Evolutionary conservation across 805 yeast genomes (phyloP).

Genomic region (Lipomyces sp.): DNA sequence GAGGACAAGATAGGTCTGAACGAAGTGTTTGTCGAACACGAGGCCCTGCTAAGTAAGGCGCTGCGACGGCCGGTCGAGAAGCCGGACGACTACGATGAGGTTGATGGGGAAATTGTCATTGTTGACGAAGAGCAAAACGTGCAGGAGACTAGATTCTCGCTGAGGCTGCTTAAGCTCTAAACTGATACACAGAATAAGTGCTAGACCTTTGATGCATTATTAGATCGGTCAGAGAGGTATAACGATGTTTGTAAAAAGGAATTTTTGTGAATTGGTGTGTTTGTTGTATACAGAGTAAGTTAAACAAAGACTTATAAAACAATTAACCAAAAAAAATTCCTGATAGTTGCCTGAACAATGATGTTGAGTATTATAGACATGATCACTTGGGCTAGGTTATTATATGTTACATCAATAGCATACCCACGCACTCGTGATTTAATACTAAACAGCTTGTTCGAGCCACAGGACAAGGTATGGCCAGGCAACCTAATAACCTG

Average conservation of each 20-base stretch:
- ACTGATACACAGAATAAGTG: not conserved
- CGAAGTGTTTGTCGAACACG: constrained; percentile 64
- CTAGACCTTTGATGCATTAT: not conserved
- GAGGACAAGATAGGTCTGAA: constrained; percentile 67
- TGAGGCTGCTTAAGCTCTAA: constrained; percentile 38
- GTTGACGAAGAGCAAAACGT: constrained; percentile 85
- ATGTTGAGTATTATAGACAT: too few species aligned
- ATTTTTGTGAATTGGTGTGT: not conserved
- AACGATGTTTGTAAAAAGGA: not conserved
- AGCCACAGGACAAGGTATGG: too few species aligned
- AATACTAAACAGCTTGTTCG: too few species aligned
- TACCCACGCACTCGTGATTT: too few species aligned
- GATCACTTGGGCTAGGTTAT: too few species aligned
- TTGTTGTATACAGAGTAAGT: not conserved
- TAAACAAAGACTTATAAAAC: too few species aligned
- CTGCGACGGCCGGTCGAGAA: constrained; percentile 67
- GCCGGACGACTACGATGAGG: constrained; percentile 50
- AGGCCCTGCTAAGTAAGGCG: constrained; percentile 72
- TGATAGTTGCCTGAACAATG: too few species aligned
- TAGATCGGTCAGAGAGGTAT: not conserved
- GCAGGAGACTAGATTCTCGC: constrained; percentile 38
- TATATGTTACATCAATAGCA: too few species aligned
- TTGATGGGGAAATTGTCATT: constrained; percentile 57
- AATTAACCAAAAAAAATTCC: too few species aligned
- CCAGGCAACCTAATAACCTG: too few species aligned